Conservation (phyloP, 2,329 filamentous ascomycete species). For the Cryphonectria parasitica region DNA sequence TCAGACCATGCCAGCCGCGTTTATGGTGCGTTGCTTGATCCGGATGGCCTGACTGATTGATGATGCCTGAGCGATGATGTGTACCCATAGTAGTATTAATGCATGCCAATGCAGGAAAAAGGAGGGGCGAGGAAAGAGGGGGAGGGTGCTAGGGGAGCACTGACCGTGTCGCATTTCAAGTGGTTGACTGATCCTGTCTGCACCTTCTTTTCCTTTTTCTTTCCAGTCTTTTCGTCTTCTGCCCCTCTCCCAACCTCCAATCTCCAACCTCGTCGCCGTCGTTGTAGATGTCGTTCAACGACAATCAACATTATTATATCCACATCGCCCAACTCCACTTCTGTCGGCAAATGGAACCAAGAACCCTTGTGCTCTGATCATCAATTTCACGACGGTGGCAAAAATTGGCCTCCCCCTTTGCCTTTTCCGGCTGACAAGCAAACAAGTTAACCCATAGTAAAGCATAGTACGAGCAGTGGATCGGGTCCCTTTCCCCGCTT, state of each 20-base stretch:
- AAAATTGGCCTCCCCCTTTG: conserved; percentile 2
- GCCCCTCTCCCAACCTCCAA: neutral
- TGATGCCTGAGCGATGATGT: neutral
- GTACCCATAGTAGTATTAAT: neutral
- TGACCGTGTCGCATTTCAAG: neutral
- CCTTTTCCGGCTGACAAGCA: conserved; percentile 17
- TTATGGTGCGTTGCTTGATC: conserved; percentile 8
- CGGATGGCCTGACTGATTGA: conserved; percentile 2
- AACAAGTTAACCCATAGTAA: neutral
- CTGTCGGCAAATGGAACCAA: neutral
- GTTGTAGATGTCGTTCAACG: neutral
- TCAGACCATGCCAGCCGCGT: conserved; percentile 9
- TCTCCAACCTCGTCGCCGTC: conserved; percentile 10
- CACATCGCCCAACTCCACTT: neutral
- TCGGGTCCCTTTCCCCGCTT: conserved; percentile 27
- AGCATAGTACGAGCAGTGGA: conserved; percentile 6
- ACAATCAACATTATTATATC: neutral
- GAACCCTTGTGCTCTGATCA: neutral
- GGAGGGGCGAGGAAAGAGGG: neutral
- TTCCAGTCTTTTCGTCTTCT: neutral
- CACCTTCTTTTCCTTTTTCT: neutral
- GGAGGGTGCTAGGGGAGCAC: neutral
- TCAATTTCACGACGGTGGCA: neutral
- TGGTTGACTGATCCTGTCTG: neutral
- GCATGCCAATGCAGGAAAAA: neutral